These are phyloP conservation scores for Fraxinus americana DNA, from an alignment of 257 asterid species.

Conservation along the genomic window DNA sequence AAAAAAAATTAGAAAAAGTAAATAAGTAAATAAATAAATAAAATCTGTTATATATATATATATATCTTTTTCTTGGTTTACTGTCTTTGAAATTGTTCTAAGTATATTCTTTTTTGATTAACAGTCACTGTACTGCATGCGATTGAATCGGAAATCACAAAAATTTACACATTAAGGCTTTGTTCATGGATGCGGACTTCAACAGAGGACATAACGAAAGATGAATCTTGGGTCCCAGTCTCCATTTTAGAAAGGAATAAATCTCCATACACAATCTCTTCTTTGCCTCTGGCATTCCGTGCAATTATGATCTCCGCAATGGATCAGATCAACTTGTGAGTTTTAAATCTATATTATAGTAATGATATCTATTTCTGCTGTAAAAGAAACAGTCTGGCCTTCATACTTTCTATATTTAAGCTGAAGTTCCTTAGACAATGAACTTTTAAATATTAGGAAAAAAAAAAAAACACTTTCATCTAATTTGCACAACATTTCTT, in stretches of 20 bases:
- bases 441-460: not conserved
- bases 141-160: constrained; percentile 82
- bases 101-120: constrained; percentile 21
- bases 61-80: constrained; percentile 11
- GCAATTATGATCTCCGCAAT: constrained; percentile 75
- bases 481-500: not conserved
- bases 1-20: not conserved
- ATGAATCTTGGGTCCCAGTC: constrained; percentile 90
- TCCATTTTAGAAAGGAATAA: constrained; percentile 92
- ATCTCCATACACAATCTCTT: constrained; percentile 88
- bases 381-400: constrained; percentile 8
- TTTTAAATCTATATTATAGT: constrained; percentile 24
- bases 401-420: not conserved
- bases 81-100: constrained; percentile 30
- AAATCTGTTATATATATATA: not conserved
- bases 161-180: constrained; percentile 75
- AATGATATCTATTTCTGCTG: not conserved
- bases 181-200: constrained; percentile 97
- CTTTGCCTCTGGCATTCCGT: constrained; percentile 87
- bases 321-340: constrained; percentile 90
- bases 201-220: constrained; percentile 79
- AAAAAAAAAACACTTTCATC: not conserved
- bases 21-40: no score
- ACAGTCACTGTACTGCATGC: constrained; percentile 74
- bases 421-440: not conserved